Base-by-base conservation (phyloP, 768 basidiomycete species). In the Suillus occidentalis region DNA sequence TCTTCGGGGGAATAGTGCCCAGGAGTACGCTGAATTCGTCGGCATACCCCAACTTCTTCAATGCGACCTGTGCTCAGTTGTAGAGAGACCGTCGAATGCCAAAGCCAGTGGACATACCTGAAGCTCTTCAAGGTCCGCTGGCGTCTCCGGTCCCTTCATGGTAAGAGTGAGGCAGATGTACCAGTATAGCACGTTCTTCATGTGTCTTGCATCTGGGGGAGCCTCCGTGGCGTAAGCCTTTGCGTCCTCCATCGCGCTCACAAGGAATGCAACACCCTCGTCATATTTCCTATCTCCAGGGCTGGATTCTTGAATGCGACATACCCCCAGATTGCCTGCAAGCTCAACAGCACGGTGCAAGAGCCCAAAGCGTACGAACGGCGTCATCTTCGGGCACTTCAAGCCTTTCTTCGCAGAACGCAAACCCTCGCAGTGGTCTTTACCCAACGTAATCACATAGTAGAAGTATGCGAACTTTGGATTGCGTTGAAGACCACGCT, bases 341-440 rank as follows among this genome's bases (percentile, higher is more conserved):
- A 87, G 85, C 68, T 84, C 84, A 4, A 87, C 82, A 0, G 87
- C 84, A n/a, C 88, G 83, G 67, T 86, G 84, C 75, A 87, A 79
- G 71, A 89, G 72, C 71, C 82, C 82, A 63, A 81, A 83, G 50
- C 81, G 81, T 7, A 90, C 72, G 65, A 89, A 90, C 3, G 84
- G 81, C 16, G 87, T 82, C 16, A 79, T 81, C 18, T 78, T 71
- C 65, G 80, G 81, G 76, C 85, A 84, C 70, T 86, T 88, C 68
- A 89, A 66, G 1, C 89, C 89, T 70, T 89, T 86, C 79, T 89
- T 89, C 66, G 86, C 84, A 1, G 82, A 85, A 9, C 85, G 82
- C 31, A 90, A 77, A 1, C 85, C 88, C n/a, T 80, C 78, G 7
- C 80, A 77, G 47, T 76, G 71, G 65, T 88, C 79, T 1, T 79